Evolutionary conservation across 228 moss, liverwort and hornwort genomes (phyloP).

Genomic region (Sphagnum fallax): DNA sequence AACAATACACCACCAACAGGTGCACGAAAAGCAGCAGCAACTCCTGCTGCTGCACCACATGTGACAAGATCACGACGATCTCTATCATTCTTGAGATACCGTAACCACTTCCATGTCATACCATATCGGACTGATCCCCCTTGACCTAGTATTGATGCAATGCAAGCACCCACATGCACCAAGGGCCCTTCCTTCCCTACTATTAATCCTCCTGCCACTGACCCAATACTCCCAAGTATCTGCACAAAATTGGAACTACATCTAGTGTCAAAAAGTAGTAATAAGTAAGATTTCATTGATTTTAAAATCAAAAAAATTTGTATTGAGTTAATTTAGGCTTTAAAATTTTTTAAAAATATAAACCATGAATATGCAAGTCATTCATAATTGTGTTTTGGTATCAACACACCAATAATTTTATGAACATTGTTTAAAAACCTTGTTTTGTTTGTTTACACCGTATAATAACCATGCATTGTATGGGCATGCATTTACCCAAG

Average conservation of each 20-base stretch:
- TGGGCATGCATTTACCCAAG: too few species aligned
- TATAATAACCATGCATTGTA: too few species aligned
- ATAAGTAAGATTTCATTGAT: too few species aligned
- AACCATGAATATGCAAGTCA: too few species aligned
- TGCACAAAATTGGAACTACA: slow-evolving; percentile 1
- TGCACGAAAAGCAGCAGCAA: slow-evolving; percentile 48
- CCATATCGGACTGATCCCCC: slow-evolving; percentile 41
- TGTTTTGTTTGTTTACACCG: too few species aligned
- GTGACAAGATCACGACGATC: slow-evolving; percentile 53
- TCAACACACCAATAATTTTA: too few species aligned
- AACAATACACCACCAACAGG: slow-evolving; percentile 50
- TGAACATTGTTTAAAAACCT: too few species aligned
- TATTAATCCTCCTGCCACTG: slow-evolving; percentile 37
- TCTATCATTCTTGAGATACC: slow-evolving; percentile 47
- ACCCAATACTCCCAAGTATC: slow-evolving; percentile 33
- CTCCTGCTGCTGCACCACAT: slow-evolving; percentile 48
- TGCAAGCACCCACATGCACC: slow-evolving; percentile 44
- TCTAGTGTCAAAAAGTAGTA: too few species aligned
- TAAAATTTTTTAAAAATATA: too few species aligned
- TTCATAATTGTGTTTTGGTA: too few species aligned
- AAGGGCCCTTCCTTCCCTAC: slow-evolving; percentile 48
- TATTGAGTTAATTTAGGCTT: too few species aligned
- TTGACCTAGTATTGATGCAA: slow-evolving; percentile 38
- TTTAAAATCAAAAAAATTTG: too few species aligned
- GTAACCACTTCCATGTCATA: slow-evolving; percentile 36